Percentiles rank a stretch among this genome's conserved stretches.
Conservation (phyloP, 2,329 filamentous ascomycete species). For the Aulographum hederae region DNA sequence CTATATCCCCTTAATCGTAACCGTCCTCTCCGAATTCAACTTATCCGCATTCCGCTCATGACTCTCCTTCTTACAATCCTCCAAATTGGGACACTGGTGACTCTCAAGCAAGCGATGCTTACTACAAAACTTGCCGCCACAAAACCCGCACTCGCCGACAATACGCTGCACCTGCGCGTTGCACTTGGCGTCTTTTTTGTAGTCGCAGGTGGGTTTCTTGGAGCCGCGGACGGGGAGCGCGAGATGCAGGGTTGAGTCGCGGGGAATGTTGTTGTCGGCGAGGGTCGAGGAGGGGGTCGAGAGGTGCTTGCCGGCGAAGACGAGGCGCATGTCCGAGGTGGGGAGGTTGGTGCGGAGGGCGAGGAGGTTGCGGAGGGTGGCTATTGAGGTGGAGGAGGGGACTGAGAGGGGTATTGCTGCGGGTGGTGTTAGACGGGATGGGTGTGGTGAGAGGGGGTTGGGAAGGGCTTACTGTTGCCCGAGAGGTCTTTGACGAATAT, state of each 20-base stretch:
- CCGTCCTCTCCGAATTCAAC: constrained; percentile 80
- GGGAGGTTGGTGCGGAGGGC: constrained; percentile 31
- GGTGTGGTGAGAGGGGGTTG: constrained; percentile 9
- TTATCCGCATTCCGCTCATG: constrained; percentile 88
- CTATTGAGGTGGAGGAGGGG: constrained; percentile 33
- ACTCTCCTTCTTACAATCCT: constrained; percentile 95
- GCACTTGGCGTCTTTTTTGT: constrained; percentile 42
- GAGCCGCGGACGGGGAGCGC: constrained; percentile 37
- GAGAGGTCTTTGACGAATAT: constrained; percentile 43
- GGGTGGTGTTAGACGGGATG: constrained; percentile 8
- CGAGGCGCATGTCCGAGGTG: constrained; percentile 32
- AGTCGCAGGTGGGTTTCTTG: constrained; percentile 5
- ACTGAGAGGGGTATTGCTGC: constrained; percentile 39
- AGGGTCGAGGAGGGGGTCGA: constrained; percentile 23
- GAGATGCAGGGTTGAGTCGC: constrained; percentile 33
- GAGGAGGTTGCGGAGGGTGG: constrained; percentile 36
- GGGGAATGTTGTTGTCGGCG: constrained; percentile 27
- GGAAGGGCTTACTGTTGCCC: constrained; percentile 32
- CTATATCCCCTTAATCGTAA: constrained; percentile 79
- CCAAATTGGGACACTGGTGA: constrained; percentile 80
- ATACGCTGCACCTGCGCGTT: constrained; percentile 77
- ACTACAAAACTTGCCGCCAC: constrained; percentile 81
- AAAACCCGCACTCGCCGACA: constrained; percentile 92
- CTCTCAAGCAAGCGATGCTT: constrained; percentile 89
- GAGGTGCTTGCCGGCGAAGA: constrained; percentile 40